Conservation (phyloP, 345 rosid genomes). For the Populus alba region DNA sequence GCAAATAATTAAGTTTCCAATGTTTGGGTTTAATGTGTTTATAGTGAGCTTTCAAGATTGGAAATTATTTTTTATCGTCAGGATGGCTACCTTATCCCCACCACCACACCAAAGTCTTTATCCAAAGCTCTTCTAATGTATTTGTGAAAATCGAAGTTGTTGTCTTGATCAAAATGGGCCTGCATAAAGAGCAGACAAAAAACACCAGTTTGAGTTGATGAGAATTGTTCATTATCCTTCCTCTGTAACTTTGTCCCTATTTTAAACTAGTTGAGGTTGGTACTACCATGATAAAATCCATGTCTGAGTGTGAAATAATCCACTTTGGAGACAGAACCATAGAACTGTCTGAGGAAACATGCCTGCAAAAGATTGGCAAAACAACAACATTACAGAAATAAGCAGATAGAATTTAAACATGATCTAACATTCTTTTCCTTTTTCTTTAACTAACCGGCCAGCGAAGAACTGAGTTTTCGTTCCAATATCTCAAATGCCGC, state of each 20-base stretch:
- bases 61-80: background rate
- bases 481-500: slow-evolving; percentile 55
- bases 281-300: slow-evolving; percentile 68
- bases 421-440: background rate
- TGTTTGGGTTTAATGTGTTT: background rate
- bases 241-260: background rate
- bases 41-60: background rate
- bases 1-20: background rate
- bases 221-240: background rate
- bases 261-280: background rate
- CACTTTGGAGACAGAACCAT: slow-evolving; percentile 59
- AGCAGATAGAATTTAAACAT: background rate
- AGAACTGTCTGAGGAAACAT: slow-evolving; percentile 67
- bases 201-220: background rate
- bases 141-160: slow-evolving; percentile 66
- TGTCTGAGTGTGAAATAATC: slow-evolving; percentile 76
- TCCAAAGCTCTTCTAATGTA: slow-evolving; percentile 75
- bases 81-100: slow-evolving; percentile 51
- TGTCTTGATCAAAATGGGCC: slow-evolving; percentile 71
- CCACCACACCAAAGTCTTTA: slow-evolving; percentile 59
- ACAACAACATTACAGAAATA: background rate
- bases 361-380: slow-evolving; percentile 28
- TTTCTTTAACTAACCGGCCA: slow-evolving; percentile 43
- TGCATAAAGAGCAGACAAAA: slow-evolving; percentile 16
- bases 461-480: slow-evolving; percentile 39